phyloP scores from a whole-genome alignment of 1,284 basidiomycete genomes.

The Uromyces viciae-fabae region DNA sequence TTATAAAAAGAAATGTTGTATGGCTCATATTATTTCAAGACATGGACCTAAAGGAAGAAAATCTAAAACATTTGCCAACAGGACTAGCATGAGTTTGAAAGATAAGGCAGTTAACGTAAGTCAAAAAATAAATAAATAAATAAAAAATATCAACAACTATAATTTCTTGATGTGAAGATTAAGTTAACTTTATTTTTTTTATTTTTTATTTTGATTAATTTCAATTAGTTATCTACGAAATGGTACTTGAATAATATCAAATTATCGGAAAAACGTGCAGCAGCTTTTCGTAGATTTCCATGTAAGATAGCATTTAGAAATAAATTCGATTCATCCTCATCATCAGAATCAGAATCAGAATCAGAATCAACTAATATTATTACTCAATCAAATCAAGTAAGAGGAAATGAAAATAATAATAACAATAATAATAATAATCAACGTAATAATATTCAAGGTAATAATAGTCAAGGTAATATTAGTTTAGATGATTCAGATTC shows the following conservation, averaged over 20 bases:
- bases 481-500: no score
- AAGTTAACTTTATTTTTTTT: not conserved
- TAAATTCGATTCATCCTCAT: not conserved
- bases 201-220: not conserved
- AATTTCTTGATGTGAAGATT: not conserved
- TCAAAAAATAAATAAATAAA: no score
- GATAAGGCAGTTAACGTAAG: conserved; percentile 44
- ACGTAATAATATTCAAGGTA: no score
- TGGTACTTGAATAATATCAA: conserved; percentile 2
- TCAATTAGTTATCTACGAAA: conserved; percentile 36
- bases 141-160: not conserved
- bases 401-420: no score
- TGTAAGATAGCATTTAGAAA: not conserved
- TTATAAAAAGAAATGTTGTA: conserved; percentile 10
- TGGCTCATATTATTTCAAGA: conserved; percentile 33
- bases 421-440: no score
- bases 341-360: no score
- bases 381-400: no score
- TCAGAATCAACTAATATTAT: no score
- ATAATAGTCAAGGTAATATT: no score
- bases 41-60: conserved; percentile 15
- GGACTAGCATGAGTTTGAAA: conserved; percentile 32
- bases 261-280: not conserved
- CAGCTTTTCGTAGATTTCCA: conserved; percentile 28
- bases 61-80: conserved; percentile 16